Conservation (phyloP, 2,329 filamentous ascomycete genomes). For the Colletotrichum tabaci region DNA sequence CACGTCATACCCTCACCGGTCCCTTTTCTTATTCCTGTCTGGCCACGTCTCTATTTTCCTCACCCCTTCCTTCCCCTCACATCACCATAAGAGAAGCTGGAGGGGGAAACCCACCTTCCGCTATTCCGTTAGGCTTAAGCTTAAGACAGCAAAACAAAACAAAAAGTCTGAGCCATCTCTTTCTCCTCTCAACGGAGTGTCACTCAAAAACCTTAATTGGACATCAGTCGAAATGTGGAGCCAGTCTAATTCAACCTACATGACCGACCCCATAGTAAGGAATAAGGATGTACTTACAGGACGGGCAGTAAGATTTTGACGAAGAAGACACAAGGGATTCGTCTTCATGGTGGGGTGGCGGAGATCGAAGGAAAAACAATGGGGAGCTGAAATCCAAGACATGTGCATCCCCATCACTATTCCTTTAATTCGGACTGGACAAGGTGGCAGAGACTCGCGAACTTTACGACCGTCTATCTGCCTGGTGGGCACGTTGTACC, state of each 20-base stretch:
- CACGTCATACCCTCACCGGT: neutral
- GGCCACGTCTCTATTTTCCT: neutral
- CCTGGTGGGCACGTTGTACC: no score
- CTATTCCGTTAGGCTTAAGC: slow-evolving; percentile 4
- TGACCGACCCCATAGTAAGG: neutral
- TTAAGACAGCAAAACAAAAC: slow-evolving; percentile 8
- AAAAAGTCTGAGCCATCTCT: slow-evolving; percentile 16
- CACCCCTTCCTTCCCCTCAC: neutral
- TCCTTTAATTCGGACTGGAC: no score
- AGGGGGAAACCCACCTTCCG: neutral
- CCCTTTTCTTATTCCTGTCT: slow-evolving; percentile 9
- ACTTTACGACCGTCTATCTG: no score
- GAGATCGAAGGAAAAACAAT: neutral
- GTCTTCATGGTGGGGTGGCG: neutral
- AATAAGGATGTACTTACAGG: neutral
- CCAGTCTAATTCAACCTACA: slow-evolving; percentile 12
- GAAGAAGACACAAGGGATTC: neutral
- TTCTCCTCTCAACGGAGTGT: slow-evolving; percentile 19
- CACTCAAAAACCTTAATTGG: slow-evolving; percentile 42
- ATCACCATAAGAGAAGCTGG: neutral
- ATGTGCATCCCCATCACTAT: neutral
- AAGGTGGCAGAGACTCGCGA: no score
- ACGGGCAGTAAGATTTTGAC: neutral
- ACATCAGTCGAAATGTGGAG: slow-evolving; percentile 32
- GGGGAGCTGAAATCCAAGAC: slow-evolving; percentile 1